phyloP scores from a whole-genome alignment of 805 yeast species.

The Cyberlindnera xylosilytica region DNA sequence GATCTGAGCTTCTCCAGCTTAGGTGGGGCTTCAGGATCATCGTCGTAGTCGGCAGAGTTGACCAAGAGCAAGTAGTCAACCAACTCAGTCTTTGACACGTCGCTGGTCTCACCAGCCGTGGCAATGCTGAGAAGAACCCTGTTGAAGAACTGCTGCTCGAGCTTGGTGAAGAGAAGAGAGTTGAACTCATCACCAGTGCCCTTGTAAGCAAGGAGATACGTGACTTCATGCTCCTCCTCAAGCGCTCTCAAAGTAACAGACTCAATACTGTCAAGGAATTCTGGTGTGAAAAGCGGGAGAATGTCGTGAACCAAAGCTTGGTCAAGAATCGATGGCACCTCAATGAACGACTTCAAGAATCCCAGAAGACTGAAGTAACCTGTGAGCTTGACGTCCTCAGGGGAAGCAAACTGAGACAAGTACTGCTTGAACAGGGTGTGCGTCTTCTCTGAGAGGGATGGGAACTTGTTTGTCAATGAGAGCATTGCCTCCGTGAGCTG shows the following conservation, averaged over 20 bases:
- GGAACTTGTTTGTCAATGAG: constrained; percentile 26
- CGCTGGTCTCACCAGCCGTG: neutral
- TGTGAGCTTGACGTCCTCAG: constrained; percentile 15
- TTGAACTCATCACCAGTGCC: constrained; percentile 33
- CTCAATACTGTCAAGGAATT: constrained; percentile 22
- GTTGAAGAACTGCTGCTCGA: constrained; percentile 22
- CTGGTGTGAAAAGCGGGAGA: constrained; percentile 20
- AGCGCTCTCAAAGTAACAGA: constrained; percentile 33
- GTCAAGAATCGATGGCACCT: constrained; percentile 19
- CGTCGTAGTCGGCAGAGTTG: constrained; percentile 22
- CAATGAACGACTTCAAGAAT: constrained; percentile 32
- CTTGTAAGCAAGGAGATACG: constrained; percentile 35
- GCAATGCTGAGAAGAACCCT: constrained; percentile 13
- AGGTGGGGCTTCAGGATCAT: constrained; percentile 23
- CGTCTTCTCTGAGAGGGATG: constrained; percentile 24
- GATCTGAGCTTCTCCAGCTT: constrained; percentile 20
- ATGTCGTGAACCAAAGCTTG: constrained; percentile 25
- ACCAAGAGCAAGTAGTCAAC: constrained; percentile 10
- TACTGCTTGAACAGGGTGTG: constrained; percentile 25
- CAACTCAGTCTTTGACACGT: neutral
- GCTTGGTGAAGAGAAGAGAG: constrained; percentile 32
- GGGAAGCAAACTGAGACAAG: constrained; percentile 19
- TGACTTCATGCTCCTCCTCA: constrained; percentile 23
- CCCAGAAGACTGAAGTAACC: constrained; percentile 36
- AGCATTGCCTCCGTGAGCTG: constrained; percentile 33